Percentiles rank a stretch among this genome's conserved stretches.
These are phyloP conservation scores for Debaryomycetaceae sp. DNA, from an alignment of 1,139 yeast species.

Conservation along the genomic window DNA sequence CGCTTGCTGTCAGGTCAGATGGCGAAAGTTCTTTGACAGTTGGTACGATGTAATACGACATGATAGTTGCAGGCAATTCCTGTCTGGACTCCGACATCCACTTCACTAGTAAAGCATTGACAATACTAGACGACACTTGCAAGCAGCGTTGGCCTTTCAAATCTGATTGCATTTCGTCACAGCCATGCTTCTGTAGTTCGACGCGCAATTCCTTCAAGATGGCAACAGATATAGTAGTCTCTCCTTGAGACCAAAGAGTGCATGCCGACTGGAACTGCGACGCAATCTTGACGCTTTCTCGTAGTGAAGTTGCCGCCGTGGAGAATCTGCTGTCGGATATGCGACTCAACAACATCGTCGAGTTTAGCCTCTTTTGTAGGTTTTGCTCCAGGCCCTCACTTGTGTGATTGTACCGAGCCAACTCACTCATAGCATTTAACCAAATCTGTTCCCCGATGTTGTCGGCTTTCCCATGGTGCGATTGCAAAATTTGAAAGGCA, in stretches of 20 bases:
- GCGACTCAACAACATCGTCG: slow-evolving; percentile 43
- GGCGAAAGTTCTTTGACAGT: slow-evolving; percentile 22
- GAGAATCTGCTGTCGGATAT: slow-evolving; percentile 21
- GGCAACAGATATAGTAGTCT: slow-evolving; percentile 49
- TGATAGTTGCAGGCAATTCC: slow-evolving; percentile 56
- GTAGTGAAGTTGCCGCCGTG: slow-evolving; percentile 6
- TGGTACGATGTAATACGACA: slow-evolving; percentile 52
- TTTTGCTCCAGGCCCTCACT: slow-evolving; percentile 29
- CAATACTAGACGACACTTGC: slow-evolving; percentile 12
- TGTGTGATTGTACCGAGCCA: slow-evolving; percentile 35
- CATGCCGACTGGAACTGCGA: slow-evolving; percentile 49
- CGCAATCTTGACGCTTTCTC: slow-evolving; percentile 18
- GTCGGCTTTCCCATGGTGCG: no score
- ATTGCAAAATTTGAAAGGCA: slow-evolving; percentile 26
- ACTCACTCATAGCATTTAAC: slow-evolving; percentile 33
- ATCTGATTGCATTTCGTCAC: neutral
- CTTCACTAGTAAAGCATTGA: slow-evolving; percentile 53
- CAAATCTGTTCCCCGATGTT: slow-evolving; percentile 14
- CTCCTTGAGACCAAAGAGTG: slow-evolving; percentile 57
- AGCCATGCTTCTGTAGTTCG: neutral
- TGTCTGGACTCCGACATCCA: slow-evolving; percentile 74
- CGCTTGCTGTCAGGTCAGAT: slow-evolving; percentile 26
- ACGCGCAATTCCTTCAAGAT: slow-evolving; percentile 31
- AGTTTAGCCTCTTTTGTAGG: slow-evolving; percentile 46
- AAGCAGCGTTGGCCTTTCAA: neutral